Percentiles rank a stretch among this genome's conserved stretches.
Conservation (phyloP, 352 stramenopile species). For the Pythium myriotylum region DNA sequence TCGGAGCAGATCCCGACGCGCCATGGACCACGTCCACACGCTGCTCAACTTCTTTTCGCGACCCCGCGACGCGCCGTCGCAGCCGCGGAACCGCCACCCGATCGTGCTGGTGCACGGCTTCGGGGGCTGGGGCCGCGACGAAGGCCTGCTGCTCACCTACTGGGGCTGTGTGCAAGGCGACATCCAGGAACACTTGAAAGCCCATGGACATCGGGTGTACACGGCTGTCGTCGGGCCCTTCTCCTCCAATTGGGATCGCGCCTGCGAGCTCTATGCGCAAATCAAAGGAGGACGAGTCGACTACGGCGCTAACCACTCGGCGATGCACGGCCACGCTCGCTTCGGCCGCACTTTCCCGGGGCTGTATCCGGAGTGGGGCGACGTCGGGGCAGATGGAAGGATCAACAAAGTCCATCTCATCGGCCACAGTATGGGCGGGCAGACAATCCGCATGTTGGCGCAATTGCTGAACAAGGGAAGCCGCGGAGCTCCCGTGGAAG, state of each 20-base stretch:
- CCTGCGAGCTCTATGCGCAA: conserved; percentile 40
- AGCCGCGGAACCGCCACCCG: conserved; percentile 17
- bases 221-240: conserved; percentile 29
- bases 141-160: conserved; percentile 20
- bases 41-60: conserved; percentile 5
- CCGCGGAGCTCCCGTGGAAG: conserved; percentile 35
- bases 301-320: conserved; percentile 34
- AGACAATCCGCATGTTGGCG: conserved; percentile 69
- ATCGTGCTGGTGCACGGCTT: conserved; percentile 35
- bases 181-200: conserved; percentile 27
- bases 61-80: neutral
- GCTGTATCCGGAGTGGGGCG: conserved; percentile 58
- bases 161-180: conserved; percentile 29
- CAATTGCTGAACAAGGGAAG: conserved; percentile 54
- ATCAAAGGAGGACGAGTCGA: conserved; percentile 36
- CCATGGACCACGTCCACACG: conserved; percentile 10
- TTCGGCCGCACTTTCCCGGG: conserved; percentile 52
- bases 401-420: conserved; percentile 71
- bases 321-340: conserved; percentile 24
- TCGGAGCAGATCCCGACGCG: neutral
- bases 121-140: conserved; percentile 24
- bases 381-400: conserved; percentile 39
- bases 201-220: conserved; percentile 31
- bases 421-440: conserved; percentile 74
- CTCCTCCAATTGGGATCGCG: conserved; percentile 39